These are phyloP conservation scores for Apiotrichum veenhuisii DNA, from an alignment of 1,284 basidiomycete genomes.

Conservation along the genomic window DNA sequence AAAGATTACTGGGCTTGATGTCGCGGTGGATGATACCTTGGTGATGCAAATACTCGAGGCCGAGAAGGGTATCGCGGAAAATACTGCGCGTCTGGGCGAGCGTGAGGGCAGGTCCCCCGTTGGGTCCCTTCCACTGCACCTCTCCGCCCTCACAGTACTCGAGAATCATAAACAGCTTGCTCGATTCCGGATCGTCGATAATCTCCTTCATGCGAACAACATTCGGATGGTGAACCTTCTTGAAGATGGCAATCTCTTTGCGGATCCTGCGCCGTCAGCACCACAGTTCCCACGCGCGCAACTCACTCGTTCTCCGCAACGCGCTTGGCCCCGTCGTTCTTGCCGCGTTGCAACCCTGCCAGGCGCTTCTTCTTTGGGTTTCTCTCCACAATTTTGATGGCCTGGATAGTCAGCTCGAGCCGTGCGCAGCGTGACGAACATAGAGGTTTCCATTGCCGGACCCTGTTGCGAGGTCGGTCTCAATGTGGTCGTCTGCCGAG, in stretches of 20 bases:
- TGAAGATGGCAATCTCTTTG: slow-evolving; percentile 97
- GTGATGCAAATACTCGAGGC: slow-evolving; percentile 90
- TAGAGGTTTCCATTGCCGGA: slow-evolving; percentile 9
- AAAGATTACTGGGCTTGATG: slow-evolving; percentile 96
- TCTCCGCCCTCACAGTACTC: slow-evolving; percentile 95
- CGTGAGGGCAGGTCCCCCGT: slow-evolving; percentile 66
- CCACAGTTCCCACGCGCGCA: slow-evolving; percentile 9
- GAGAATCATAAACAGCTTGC: slow-evolving; percentile 94
- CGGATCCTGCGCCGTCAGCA: slow-evolving; percentile 51
- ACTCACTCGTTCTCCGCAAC: slow-evolving; percentile 50
- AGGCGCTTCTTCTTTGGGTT: slow-evolving; percentile 61
- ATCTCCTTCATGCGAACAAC: slow-evolving; percentile 90
- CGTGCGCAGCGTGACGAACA: slow-evolving; percentile 17
- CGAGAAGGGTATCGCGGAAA: slow-evolving; percentile 86
- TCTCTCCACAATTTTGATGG: slow-evolving; percentile 75
- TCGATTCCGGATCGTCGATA: slow-evolving; percentile 85
- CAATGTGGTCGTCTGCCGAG: slow-evolving; percentile 16
- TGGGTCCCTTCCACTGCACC: slow-evolving; percentile 74
- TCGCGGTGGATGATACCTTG: slow-evolving; percentile 99
- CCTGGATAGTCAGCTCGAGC: slow-evolving; percentile 51
- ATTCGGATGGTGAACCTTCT: slow-evolving; percentile 86
- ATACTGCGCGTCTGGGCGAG: slow-evolving; percentile 80
- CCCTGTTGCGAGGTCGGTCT: slow-evolving; percentile 18
- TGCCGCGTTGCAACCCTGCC: slow-evolving; percentile 52
- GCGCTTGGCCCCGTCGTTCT: slow-evolving; percentile 54